Base-by-base conservation (phyloP, 345 rosid genomes). In the Iberis pinnata region DNA sequence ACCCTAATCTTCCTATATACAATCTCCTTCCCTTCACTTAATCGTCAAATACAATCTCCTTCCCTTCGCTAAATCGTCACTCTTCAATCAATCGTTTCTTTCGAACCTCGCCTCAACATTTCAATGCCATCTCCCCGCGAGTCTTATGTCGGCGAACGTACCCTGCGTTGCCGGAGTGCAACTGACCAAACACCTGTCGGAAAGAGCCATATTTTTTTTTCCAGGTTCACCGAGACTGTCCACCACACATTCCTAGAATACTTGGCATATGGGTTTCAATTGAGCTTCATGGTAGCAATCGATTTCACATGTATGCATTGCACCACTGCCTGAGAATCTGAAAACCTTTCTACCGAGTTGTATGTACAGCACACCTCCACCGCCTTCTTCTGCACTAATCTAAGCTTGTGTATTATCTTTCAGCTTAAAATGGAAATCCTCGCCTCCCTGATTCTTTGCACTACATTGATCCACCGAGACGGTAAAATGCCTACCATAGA, bases 401-500 rank as follows among this genome's bases (percentile, higher is more conserved):
- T 43, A 45, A 15, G 12, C 25, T 19, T 39, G 9, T 50, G n/a
- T 14, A 18, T 61, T 59, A n/a, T 58, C 42, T 56, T 54, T 73
- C 79, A 89, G 97, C 95, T 73, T 89, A 95, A 61, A 86, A 86
- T 50, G 95, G 90, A 69, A 86, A 82, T 67, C 86, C 95, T 13
- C 95, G 95, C 63, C 85, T 82, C 48, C 85, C 82, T 55, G 95
- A 82, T 79, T 86, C 90, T 42, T 75, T 86, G 76, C 95, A 86
- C 73, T 82, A 82, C 61, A 59, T 78, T 53, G 95, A 82, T 70
- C 80, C 80, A 38, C 69, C 85, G 13, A 82, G 83, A 58, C 74
- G 79, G 38, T 60, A 47, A 49, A 86, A 86, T 75, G 83, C 87
- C 5, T 86, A 86, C 53, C 88, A 86, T 58, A 75, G 71, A 71